These are phyloP conservation scores for Penicillium goetzii DNA, from an alignment of 495 filamentous ascomycete genomes.

Conservation along the genomic window DNA sequence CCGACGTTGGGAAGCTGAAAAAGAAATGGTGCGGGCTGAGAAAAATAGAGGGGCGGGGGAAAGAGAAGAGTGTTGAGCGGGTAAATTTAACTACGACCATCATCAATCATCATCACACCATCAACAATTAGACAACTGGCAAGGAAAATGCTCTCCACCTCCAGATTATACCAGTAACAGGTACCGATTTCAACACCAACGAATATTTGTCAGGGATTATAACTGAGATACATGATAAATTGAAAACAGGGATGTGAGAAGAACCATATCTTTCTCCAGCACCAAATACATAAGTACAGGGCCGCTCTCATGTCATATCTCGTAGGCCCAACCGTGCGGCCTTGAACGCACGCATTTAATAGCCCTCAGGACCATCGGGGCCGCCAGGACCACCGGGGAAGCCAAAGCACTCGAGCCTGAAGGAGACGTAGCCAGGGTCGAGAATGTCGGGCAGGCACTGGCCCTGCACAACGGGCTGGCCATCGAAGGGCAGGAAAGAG, in stretches of 20 bases:
- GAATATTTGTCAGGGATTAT: constrained; percentile 15
- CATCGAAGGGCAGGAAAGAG: constrained; percentile 26
- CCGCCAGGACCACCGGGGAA: constrained; percentile 10
- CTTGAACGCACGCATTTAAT: neutral
- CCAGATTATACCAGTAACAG: neutral
- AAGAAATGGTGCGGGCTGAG: constrained; percentile 9
- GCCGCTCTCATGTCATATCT: constrained; percentile 6
- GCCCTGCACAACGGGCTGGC: constrained; percentile 25
- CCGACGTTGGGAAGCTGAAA: constrained; percentile 3
- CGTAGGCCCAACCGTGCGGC: neutral
- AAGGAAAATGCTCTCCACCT: neutral
- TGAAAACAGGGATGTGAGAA: constrained; percentile 12
- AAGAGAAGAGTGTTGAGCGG: neutral
- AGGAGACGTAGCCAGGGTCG: constrained; percentile 28
- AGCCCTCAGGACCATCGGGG: neutral
- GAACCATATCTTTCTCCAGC: constrained; percentile 2
- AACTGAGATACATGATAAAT: constrained; percentile 22
- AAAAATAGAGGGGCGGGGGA: constrained; percentile 13
- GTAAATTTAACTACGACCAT: constrained; percentile 4
- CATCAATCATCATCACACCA: neutral
- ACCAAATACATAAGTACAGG: neutral
- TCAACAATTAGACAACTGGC: neutral
- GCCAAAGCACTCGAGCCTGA: constrained; percentile 26
- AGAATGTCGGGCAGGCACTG: constrained; percentile 29
- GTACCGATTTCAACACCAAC: constrained; percentile 1